Evolutionary conservation across 2,329 filamentous ascomycete species (phyloP), one percentile per base, ranked within the genome.

Genomic region (Didymella arachidicola): DNA sequence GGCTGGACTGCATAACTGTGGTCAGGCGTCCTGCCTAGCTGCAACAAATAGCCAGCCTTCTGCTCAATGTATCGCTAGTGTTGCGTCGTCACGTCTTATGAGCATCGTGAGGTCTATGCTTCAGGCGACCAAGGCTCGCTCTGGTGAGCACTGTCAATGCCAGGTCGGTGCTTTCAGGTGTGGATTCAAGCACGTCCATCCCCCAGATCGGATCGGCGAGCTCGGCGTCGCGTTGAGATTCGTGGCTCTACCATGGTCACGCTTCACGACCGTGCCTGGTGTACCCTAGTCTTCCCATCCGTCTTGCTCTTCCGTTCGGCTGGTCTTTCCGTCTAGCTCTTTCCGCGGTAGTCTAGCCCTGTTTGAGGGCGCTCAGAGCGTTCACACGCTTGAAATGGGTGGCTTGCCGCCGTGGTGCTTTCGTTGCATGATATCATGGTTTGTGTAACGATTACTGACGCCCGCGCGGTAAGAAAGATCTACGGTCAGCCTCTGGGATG

Each of bases 141-240:
- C 47, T 34, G 36, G 54, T 42, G 47, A 57, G 32, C 10, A 14
- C 51, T 42, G 51, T 34, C 43, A 47, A 16, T 47, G 16, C 43
- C 14, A 25, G 7, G 32, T 36, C 32, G 32, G 32, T 36, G 16
- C 32, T 18, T 7, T n/a, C 32, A 32, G 12, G 7, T 41, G 34
- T 27, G 25, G 30, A 22, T 3, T 19, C 10, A 25, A 14, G 11
- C 18, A 4, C 4, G 38, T 32, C n/a, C 32, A 32, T 30, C 19
- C 14, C 38, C 16, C 10, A 30, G 43, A 3, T 44, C 26, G n/a
- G 42, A 16, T 44, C 42, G 42, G 39, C 22, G 26, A 44, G 2
- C 25, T 29, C 26, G 42, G 42, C 25, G 18, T 3, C 26, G 19
- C 42, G 27, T n/a, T 18, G 16, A 18, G 42, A 44, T 44, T 12